These are phyloP conservation scores for Botryotinia narcissicola DNA, from an alignment of 2,329 filamentous ascomycete genomes.

Conservation along the genomic window DNA sequence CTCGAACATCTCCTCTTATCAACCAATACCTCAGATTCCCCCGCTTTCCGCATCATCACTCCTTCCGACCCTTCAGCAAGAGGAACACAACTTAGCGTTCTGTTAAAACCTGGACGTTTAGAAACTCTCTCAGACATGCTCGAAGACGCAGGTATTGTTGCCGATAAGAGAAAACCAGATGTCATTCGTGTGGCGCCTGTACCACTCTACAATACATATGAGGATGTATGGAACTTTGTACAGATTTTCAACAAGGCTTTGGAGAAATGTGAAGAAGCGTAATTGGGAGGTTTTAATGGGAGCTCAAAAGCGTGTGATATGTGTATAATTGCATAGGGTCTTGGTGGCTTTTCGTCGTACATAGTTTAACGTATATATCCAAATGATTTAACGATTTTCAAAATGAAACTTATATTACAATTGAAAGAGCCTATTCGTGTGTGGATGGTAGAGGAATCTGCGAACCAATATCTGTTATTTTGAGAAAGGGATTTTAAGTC, in stretches of 20 bases:
- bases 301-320: background rate
- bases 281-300: background rate
- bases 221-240: conserved; percentile 64
- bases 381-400: background rate
- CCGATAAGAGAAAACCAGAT: conserved; percentile 81
- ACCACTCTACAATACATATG: conserved; percentile 78
- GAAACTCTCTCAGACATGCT: conserved; percentile 64
- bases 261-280: conserved; percentile 18
- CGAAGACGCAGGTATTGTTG: conserved; percentile 67
- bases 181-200: conserved; percentile 82
- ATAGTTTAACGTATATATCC: conserved; percentile 6
- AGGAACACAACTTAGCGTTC: conserved; percentile 65
- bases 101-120: conserved; percentile 65
- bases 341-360: background rate
- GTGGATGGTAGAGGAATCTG: background rate
- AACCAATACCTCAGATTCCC: conserved; percentile 29
- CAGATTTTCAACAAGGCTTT: conserved; percentile 45
- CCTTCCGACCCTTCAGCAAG: conserved; percentile 31
- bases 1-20: conserved; percentile 65
- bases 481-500: background rate
- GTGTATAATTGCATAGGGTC: background rate
- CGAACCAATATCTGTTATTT: background rate
- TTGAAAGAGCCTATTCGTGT: background rate
- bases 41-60: conserved; percentile 46
- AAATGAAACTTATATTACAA: background rate